These are phyloP conservation scores for Boletus pseudopeckii DNA, from an alignment of 768 basidiomycete species.

Conservation along the genomic window DNA sequence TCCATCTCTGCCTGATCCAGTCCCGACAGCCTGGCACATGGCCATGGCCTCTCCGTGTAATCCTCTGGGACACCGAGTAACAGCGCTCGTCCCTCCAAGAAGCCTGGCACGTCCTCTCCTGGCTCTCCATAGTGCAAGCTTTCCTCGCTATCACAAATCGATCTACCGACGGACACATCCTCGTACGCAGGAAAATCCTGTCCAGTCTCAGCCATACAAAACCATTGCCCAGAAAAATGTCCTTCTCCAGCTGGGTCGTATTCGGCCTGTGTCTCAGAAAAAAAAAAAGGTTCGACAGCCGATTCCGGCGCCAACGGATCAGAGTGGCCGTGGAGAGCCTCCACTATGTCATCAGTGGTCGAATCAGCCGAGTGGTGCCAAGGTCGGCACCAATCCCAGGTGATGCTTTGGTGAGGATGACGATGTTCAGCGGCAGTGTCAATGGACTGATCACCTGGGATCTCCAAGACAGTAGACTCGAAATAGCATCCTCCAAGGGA, in stretches of 20 bases:
- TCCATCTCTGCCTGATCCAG: conserved; percentile 54
- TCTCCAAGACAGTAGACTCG: background rate
- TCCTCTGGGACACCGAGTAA: conserved; percentile 38
- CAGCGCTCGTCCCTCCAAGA: conserved; percentile 53
- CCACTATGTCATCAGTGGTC: conserved; percentile 3
- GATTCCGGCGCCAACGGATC: background rate
- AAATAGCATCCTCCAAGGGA: background rate
- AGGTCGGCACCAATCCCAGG: background rate
- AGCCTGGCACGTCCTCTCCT: conserved; percentile 20
- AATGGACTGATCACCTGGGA: background rate
- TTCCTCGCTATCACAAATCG: background rate
- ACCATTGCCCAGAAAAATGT: background rate
- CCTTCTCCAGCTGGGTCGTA: background rate
- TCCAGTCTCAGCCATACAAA: background rate
- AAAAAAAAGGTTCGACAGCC: background rate
- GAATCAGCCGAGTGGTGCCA: background rate
- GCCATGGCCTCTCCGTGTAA: conserved; percentile 3
- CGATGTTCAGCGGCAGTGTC: background rate
- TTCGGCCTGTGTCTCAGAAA: background rate
- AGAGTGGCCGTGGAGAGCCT: background rate
- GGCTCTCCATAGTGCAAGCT: background rate
- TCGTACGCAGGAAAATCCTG: background rate
- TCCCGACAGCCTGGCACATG: conserved; percentile 20
- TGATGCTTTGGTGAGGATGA: background rate
- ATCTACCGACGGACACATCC: background rate